These are phyloP conservation scores for Colletotrichum filicis DNA, from an alignment of 2,329 filamentous ascomycete species.

Conservation along the genomic window DNA sequence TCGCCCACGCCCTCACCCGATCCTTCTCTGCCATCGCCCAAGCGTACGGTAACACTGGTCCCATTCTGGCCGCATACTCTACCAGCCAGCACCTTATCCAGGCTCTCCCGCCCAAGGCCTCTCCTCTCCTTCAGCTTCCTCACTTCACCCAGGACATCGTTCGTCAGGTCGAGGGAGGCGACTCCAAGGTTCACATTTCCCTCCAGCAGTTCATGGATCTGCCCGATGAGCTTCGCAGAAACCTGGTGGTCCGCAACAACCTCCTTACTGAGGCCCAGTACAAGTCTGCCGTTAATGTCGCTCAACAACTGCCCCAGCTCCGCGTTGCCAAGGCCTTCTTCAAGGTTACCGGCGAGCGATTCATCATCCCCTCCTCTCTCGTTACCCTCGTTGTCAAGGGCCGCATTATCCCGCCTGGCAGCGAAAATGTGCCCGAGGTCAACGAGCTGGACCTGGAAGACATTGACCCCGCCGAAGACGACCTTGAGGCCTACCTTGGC, in stretches of 20 bases:
- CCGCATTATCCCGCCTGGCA: conserved; percentile 90
- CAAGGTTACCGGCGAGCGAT: conserved; percentile 95
- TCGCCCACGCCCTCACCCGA: conserved; percentile 86
- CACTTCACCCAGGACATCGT: conserved; percentile 79
- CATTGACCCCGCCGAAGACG: conserved; percentile 91
- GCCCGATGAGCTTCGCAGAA: conserved; percentile 78
- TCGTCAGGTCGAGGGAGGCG: conserved; percentile 74
- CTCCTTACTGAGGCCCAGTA: conserved; percentile 84
- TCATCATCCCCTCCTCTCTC: conserved; percentile 90
- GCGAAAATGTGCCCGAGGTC: conserved; percentile 77
- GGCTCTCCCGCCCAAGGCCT: conserved; percentile 83
- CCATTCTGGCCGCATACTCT: conserved; percentile 84
- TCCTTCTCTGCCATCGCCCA: conserved; percentile 89
- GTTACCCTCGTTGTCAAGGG: conserved; percentile 96
- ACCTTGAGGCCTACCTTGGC: conserved; percentile 85
- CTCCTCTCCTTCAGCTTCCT: conserved; percentile 91
- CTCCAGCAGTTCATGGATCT: conserved; percentile 92
- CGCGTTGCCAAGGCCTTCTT: conserved; percentile 94
- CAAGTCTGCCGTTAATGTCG: conserved; percentile 77
- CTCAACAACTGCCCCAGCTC: conserved; percentile 85
- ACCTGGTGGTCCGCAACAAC: conserved; percentile 74
- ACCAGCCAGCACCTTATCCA: conserved; percentile 90
- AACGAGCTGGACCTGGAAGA: conserved; percentile 87
- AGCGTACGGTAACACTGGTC: conserved; percentile 84
- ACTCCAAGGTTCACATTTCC: conserved; percentile 78